Base-by-base conservation (phyloP, 441 rosid species). In the Macaranga tanarius region DNA sequence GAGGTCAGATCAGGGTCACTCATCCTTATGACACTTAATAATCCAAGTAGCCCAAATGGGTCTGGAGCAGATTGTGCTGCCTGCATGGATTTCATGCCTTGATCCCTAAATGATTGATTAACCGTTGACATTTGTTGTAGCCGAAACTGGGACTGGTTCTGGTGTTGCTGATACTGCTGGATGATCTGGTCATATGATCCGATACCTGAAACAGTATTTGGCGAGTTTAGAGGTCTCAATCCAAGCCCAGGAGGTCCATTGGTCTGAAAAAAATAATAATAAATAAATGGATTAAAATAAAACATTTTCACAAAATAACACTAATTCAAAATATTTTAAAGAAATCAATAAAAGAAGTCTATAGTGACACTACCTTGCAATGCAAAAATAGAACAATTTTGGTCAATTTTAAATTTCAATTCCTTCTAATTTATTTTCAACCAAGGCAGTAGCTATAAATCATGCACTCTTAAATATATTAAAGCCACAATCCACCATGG, bases 141-240 rank as follows among this genome's bases (percentile, higher is more conserved):
- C n/a, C 92, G 93, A 78, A 89, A 89, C 77, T 93, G 99, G 25
- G 98, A 84, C 45, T 83, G 87, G 80, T 87, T 90, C 76, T 84
- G 99, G 65, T 87, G 93, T 60, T 89, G 92, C 78, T 92, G 99
- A 82, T 90, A 92, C 69, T 90, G 96, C 80, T 88, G 98, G 76
- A 90, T 83, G 44, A 92, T 88, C 72, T 88, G 96, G 75, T 91
- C 95, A 73, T 89, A 90, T 0, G 88, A 84, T 61, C 93, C 94
- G 69, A 86, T 77, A 65, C 89, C 88, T 72, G 89, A 80, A 71
- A 86, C 84, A 4, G 92, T 51, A 81, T 82, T 92, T 73, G 89
- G 83, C 16, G 98, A 90, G 78, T 88, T 92, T 78, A 91, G 68
- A 62, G 98, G 89, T 84, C 98, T 95, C 77, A 91, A 71, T 67